These are phyloP conservation scores for Angomonas deanei DNA, from an alignment of 208 protist species.

Conservation along the genomic window DNA sequence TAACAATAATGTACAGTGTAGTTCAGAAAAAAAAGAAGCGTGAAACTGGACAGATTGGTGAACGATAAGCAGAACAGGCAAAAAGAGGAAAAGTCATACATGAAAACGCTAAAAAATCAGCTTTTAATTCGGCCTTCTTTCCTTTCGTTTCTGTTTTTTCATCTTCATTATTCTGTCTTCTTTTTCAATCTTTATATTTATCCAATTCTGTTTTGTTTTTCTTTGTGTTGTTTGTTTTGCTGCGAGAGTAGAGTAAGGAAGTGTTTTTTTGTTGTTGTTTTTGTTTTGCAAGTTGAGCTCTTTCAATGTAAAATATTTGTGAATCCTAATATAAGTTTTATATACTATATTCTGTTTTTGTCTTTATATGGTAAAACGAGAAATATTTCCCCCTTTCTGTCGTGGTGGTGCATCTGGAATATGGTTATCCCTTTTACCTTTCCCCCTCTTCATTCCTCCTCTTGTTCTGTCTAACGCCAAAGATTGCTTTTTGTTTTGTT, in stretches of 20 bases:
- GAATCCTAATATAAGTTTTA: no score
- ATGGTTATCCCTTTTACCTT: not conserved
- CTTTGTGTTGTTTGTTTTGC: not conserved
- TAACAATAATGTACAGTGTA: constrained; percentile 85
- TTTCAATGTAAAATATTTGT: no score
- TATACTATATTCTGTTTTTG: not conserved
- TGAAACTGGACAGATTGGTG: not conserved
- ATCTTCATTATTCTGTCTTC: no score
- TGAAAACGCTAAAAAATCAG: not conserved
- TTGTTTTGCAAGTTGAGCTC: no score
- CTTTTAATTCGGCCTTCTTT: no score
- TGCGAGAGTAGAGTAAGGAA: no score
- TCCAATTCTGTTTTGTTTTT: not conserved
- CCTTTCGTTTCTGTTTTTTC: no score
- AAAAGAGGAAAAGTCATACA: not conserved
- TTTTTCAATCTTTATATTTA: not conserved
- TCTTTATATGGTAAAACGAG: no score
- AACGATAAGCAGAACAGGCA: not conserved
- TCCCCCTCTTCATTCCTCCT: no score
- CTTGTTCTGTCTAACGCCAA: not conserved
- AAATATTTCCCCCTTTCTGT: not conserved
- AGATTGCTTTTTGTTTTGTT: constrained; percentile 3
- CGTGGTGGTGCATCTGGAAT: not conserved
- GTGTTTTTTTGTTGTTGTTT: no score
- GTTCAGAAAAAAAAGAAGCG: not conserved